Percentiles rank a stretch among this genome's conserved stretches.
phyloP scores from a whole-genome alignment of 2,329 filamentous ascomycete genomes.

The Pezicula rhizophila region DNA sequence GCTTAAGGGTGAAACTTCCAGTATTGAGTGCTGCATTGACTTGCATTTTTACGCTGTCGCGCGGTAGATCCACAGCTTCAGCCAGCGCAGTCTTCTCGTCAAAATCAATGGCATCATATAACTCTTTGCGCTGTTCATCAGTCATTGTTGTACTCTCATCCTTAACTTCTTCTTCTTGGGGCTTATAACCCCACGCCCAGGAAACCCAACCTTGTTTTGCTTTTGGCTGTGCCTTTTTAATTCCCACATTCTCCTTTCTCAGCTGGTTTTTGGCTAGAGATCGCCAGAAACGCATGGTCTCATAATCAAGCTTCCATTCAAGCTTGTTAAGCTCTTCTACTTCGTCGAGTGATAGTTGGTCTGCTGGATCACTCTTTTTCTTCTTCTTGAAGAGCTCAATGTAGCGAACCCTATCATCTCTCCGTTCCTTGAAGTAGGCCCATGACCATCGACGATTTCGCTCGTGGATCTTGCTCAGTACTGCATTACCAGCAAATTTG shows the following conservation, averaged over 20 bases:
- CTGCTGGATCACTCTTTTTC: conserved; percentile 62
- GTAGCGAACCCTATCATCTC: conserved; percentile 83
- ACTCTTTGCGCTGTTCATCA: conserved; percentile 90
- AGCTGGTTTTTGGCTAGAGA: conserved; percentile 90
- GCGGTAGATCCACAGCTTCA: conserved; percentile 81
- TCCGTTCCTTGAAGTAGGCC: conserved; percentile 88
- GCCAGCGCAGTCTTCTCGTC: conserved; percentile 89
- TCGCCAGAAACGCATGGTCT: conserved; percentile 95
- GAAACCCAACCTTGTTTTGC: conserved; percentile 80
- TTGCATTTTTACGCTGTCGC: conserved; percentile 88
- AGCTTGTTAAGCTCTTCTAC: conserved; percentile 65
- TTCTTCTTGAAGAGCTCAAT: conserved; percentile 96
- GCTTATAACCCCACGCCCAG: conserved; percentile 86
- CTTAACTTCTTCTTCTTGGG: conserved; percentile 48
- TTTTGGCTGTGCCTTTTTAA: conserved; percentile 60
- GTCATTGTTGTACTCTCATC: conserved; percentile 82
- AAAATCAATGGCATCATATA: conserved; percentile 97
- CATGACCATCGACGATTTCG: conserved; percentile 90
- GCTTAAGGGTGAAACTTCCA: conserved; percentile 90
- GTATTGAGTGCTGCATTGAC: conserved; percentile 90
- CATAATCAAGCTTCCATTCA: conserved; percentile 85
- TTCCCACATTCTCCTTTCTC: conserved; percentile 86
- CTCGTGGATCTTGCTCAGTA: conserved; percentile 91
- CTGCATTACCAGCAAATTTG: conserved; percentile 80
- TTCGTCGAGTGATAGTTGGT: conserved; percentile 62